Evolutionary conservation across 2,329 filamentous ascomycete species (phyloP), one percentile per base, ranked within the genome.

Genomic region (Colletotrichum sp.): DNA sequence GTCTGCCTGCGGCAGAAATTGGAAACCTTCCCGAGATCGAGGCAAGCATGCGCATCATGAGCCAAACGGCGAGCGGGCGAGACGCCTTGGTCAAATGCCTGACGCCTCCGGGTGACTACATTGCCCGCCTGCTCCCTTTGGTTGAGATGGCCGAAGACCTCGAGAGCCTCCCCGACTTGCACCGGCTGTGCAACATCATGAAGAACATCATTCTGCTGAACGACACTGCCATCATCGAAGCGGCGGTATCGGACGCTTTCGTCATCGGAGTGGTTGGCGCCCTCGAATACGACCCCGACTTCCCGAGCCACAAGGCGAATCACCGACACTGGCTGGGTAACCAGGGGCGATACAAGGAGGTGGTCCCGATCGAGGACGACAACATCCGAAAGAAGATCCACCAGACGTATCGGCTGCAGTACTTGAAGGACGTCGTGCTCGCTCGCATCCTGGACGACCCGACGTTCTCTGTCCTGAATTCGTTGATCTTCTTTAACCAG

Each of bases 401-500:
- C 81, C 95, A 96, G 82, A 98, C 97, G 1, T 98, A 98, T 85
- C 94, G 97, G 51, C 86, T 99, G 38, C 96, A 98, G 81, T 99
- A 99, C 82, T 89, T 99, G 69, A 99, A 98, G 83, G 97, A 99
- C 80, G 97, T 99, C n/a, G 96, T 98, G 1, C 90, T 99, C 57
- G 97, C 97, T 34, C 92, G 97, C 76, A 98, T 99, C 76, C 89
- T 99, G 75, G 97, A 99, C 84, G 97, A 99, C 82, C 96, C 96
- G 64, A 99, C 97, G 24, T 99, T 98, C 83, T 98, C 95, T 29
- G 96, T 98, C 31, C 92, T 99, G 76, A 99, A 98, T 84, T 98
- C 95, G 65, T 90, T 98, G 78, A 99, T 99, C 78, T 99, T 98
- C 86, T 99, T 98, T 88, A 97, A 98, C 85, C 97, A 99, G 85